Percentiles rank a stretch among this genome's conserved stretches.
Conservation (phyloP, 306 rosid species). For the Cucurbita ficifolia region DNA sequence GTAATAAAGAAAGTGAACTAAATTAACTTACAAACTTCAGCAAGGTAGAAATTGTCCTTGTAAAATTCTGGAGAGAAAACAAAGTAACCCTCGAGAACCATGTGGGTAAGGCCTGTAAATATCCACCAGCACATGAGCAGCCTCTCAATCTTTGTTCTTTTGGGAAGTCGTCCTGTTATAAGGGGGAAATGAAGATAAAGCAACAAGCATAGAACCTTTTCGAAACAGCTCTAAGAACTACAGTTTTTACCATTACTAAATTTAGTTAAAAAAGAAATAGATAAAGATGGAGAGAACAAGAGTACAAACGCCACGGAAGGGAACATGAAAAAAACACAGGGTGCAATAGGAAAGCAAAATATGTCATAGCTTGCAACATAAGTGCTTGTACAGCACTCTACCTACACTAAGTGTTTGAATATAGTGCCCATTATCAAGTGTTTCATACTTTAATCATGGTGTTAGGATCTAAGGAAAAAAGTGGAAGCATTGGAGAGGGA, state of each 20-base stretch:
- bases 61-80: slow-evolving; percentile 68
- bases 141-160: slow-evolving; percentile 48
- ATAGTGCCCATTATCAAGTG: neutral
- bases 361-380: neutral
- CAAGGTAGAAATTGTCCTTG: slow-evolving; percentile 55
- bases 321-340: neutral
- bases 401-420: neutral
- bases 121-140: slow-evolving; percentile 94
- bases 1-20: neutral
- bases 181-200: slow-evolving; percentile 4
- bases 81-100: slow-evolving; percentile 68
- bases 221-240: neutral
- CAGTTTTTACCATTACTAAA: neutral
- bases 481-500: too few species aligned
- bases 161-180: slow-evolving; percentile 38
- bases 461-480: neutral
- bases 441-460: neutral
- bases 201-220: neutral
- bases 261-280: neutral
- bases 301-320: neutral
- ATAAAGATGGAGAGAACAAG: neutral
- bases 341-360: neutral
- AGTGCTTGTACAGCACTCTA: neutral
- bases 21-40: slow-evolving; percentile 76
- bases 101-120: slow-evolving; percentile 82